Base-by-base conservation (phyloP, 2,329 filamentous ascomycete genomes). In the Microcera coccophila region DNA sequence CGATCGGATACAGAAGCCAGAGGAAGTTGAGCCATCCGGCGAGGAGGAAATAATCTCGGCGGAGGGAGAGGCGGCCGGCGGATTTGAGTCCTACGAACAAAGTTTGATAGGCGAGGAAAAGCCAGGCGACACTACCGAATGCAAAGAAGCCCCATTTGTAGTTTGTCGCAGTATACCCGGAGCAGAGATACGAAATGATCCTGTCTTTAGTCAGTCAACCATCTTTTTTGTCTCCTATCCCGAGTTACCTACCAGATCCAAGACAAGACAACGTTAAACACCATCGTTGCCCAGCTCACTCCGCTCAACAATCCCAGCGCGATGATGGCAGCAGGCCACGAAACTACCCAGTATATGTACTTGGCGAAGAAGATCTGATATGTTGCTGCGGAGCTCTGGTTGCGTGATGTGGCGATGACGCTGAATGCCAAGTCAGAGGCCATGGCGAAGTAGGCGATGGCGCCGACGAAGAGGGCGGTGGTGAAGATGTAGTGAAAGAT, bases 131-230 rank as follows among this genome's bases (percentile, higher is more conserved):
- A 12, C 71, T 73, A 49, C 75, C 76, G 43, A 78, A 76, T 48
- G 63, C 69, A 55, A 64, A 79, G 66, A 77, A 80, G 5, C 76
- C 77, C 76, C 76, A 79, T 61, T 78, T 78, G 62, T 79, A 79
- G 52, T 62, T 67, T 36, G 68, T 69, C 5, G 54, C 44, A 3
- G 72, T 75, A 60, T 70, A 73, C 39, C 75, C 72, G 17, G 64
- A 66, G 39, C 69, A 64, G 21, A 79, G 67, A 55, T 77, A 78
- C 17, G 65, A 62, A 52, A 78, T 52, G 47, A 77, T 55, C 59
- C 59, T 61, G 19, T 38, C 14, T 18, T 26, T 10, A 5, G 24
- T 41, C 3, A 18, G 48, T 40, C 20, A 41, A n/a, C n/a, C 15
- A 15, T 18, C 11, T 7, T 17, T 38, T 17, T 14, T 14, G 15